Evolutionary conservation across 306 rosid genomes (phyloP), one percentile per base, ranked within the genome.

Genomic region (Prunus salicina): DNA sequence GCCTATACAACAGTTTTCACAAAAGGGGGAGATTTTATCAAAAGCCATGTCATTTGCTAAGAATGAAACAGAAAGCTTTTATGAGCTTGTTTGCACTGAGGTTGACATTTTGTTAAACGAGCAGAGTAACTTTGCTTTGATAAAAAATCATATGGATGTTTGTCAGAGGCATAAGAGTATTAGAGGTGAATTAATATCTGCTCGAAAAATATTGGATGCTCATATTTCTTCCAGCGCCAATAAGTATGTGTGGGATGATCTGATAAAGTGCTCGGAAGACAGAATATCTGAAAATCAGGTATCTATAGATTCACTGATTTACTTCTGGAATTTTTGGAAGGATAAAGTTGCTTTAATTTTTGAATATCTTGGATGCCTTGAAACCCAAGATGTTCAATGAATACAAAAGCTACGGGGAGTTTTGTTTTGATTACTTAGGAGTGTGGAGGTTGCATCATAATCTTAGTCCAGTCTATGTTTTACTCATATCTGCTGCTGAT

Each of bases 301-400:
- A 25, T 90, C 98, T 11, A 63, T 80, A 28, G 91, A 86, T 47
- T 82, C 96, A 2, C 60, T 90, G 50, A 82, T 86, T 68, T 81
- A 81, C 86, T 89, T 85, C 82, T 93, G 96, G 98, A 78, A 81
- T 34, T 73, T 84, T 61, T 93, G 96, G 94, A 93, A 81, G 82
- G 89, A 85, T 43, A 82, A 80, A 32, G 78, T 89, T 38, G 64
- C 61, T 18, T 64, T 24, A 12, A 64, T 90, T 32, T 20, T 86
- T 38, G 83, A 87, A 41, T 82, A 56, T 65, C 88, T 86, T 20
- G 55, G 75, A 71, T 60, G 72, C 78, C 64, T 80, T 43, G 86
- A 78, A 64, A 77, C 61, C 8, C 77, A 77, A 56, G 91, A 79
- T 13, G 77, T 6, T 16, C n/a, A 60, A 69, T 41, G 86, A 76